Base-by-base conservation (phyloP, 371 early-diverging fungal species). In the Mucor plumbeus region DNA sequence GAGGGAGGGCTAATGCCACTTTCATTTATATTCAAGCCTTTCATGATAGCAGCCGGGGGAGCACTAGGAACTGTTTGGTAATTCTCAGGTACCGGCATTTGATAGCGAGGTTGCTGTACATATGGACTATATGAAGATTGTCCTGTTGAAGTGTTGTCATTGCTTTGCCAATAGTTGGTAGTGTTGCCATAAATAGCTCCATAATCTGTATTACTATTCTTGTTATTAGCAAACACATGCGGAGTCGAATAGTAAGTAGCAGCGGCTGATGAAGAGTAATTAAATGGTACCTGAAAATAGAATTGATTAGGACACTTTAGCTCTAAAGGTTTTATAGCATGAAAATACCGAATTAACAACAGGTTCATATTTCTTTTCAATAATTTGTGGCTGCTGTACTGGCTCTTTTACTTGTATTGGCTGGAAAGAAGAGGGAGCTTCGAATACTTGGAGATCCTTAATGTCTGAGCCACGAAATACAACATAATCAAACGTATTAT, bases 401-500 rank as follows among this genome's bases (percentile, higher is more conserved):
- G 53, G 63, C 26, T 55, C 40, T 15, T 35, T 26, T n/a, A 14
- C 4, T 10, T 53, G 53, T 17, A 11, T 36, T 5, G 55, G n/a
- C 9, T 59, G 59, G 39, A 38, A 59, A 15, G 66, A 65, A 15
- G 87, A 83, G 54, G 91, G 88, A 10, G 84, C 87, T 71, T 90
- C 89, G 65, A 90, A 90, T 40, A 97, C 96, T 64, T 94, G 91
- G 60, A 98, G 84, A 73, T 94, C 94, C 78, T 94, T 93, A 66
- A 98, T 92, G 67, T 98, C 98, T 38, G 92, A 88, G 26, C 95
- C 97, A 61, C 94, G 89, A 76, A 97, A 97, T 47, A 94, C 91
- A 68, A 96, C 94, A 78, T 86, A 93, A 65, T 93, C 94, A 80
- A 92, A 97, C 41, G 94, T 82, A 71, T 92, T 89, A 43, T 91